These are phyloP conservation scores for Macrotyloma uniflorum DNA, from an alignment of 306 rosid genomes.

Conservation along the genomic window DNA sequence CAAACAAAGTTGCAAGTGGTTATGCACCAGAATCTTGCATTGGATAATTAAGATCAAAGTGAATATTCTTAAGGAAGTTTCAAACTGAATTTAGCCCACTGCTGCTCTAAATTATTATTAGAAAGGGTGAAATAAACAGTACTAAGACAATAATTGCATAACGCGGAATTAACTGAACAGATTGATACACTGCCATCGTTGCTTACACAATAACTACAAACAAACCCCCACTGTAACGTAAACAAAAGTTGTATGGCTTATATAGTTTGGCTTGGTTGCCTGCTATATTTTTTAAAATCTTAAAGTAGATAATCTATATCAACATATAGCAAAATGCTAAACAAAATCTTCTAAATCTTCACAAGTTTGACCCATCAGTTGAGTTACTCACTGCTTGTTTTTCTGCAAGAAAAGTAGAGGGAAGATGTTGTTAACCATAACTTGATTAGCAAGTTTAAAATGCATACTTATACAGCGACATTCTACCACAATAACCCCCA, in stretches of 20 bases:
- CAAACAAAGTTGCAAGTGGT: too few species aligned
- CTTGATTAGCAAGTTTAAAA: slow-evolving; percentile 14
- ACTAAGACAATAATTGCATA: slow-evolving; percentile 7
- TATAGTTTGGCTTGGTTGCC: slow-evolving; percentile 42
- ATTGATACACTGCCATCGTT: slow-evolving; percentile 25
- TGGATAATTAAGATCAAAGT: background rate
- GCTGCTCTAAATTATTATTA: slow-evolving; percentile 23
- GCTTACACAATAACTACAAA: slow-evolving; percentile 42
- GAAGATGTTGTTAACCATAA: too few species aligned
- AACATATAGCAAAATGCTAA: slow-evolving; percentile 37
- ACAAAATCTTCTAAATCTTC: slow-evolving; percentile 44
- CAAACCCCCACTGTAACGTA: slow-evolving; percentile 35
- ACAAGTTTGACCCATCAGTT: slow-evolving; percentile 33
- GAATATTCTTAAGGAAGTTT: slow-evolving; percentile 25
- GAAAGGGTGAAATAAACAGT: slow-evolving; percentile 12
- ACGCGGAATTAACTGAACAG: slow-evolving; percentile 38
- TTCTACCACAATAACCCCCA: background rate
- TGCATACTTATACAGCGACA: background rate
- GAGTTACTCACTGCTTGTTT: slow-evolving; percentile 23
- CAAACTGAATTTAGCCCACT: slow-evolving; percentile 25
- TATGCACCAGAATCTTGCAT: background rate
- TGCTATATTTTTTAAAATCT: slow-evolving; percentile 36
- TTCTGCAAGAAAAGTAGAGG: slow-evolving; percentile 53
- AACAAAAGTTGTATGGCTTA: slow-evolving; percentile 31
- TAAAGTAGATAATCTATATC: slow-evolving; percentile 29